Base-by-base conservation (phyloP, 2,329 filamentous ascomycete species). In the Tympanopsis confertula region DNA sequence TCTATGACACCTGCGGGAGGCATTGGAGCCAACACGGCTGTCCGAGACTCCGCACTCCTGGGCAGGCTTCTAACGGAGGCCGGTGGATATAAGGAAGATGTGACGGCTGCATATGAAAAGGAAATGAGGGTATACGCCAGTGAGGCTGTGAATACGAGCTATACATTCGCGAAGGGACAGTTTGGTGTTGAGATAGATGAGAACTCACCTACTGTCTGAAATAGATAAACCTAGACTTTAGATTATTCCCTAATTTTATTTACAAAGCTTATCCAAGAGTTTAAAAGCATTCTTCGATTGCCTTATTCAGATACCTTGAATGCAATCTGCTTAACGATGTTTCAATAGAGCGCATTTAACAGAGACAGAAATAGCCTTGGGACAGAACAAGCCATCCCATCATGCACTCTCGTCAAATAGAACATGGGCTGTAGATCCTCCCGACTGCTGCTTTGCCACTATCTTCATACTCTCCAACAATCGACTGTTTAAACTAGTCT, bases 381-480 rank as follows among this genome's bases (percentile, higher is more conserved):
- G n/a, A n/a, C n/a, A n/a, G n/a, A n/a, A n/a, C n/a, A n/a, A n/a
- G n/a, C n/a, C n/a, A n/a, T n/a, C n/a, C n/a, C n/a, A n/a, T n/a
- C n/a, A n/a, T n/a, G n/a, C n/a, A n/a, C n/a, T n/a, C n/a, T n/a
- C n/a, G n/a, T n/a, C n/a, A n/a, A n/a, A n/a, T n/a, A n/a, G n/a
- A n/a, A n/a, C n/a, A n/a, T n/a, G n/a, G n/a, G n/a, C n/a, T n/a
- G n/a, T n/a, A n/a, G n/a, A n/a, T n/a, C n/a, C n/a, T n/a, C n/a
- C n/a, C n/a, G n/a, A n/a, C n/a, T n/a, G n/a, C n/a, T n/a, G n/a
- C n/a, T n/a, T n/a, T n/a, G n/a, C n/a, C n/a, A n/a, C n/a, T n/a
- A 86, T 82, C 62, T 85, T 74, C 69, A 85, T 85, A 52, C 83
- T 88, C 42, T 86, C 74, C 50, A 87, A 49, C 19, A 89, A 68